Base-by-base conservation (phyloP, 768 basidiomycete species). In the Pilatotrama ljubarskyi region DNA sequence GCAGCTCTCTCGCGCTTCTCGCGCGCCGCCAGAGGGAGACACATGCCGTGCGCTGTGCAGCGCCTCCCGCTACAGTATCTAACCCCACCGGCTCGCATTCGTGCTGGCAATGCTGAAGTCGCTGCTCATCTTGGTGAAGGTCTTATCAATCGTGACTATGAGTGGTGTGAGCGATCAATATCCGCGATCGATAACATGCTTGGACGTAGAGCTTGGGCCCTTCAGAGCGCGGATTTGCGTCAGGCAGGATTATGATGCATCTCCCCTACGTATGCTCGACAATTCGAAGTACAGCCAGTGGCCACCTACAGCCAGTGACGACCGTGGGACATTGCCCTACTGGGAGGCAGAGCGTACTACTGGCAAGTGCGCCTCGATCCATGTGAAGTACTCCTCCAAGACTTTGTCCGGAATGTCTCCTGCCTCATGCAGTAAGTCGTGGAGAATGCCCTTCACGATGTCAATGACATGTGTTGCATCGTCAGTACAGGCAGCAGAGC, bases 391-490 rank as follows among this genome's bases (percentile, higher is more conserved):
- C 54, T 84, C 82, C 7, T 82, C 77, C 1, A 74, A 72, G 29
- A 89, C 64, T 53, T 79, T 80, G 55, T 87, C 83, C 55, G 81
- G 80, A 8, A 88, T 81, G 3, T 82, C 84, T 35, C 82, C 75
- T 0, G 84, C 82, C 65, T 91, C 89, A 61, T 88, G 87, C 37
- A 86, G 82, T n/a, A 91, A 75, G 66, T 91, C 89, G 59, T 91
- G 90, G 67, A 77, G 84, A 5, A 82, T 86, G 17, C 80, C 82
- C 88, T 90, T 49, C 6, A 50, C 5, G 25, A 2, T n/a, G 17
- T n/a, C 8, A 13, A 8, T 32, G 29, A 22, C 40, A 4, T 8
- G 29, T 38, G n/a, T 20, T 10, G n/a, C n/a, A 24, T 15, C 9
- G 29, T 20, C 4, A 13, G 25, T 25, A 15, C 13, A n/a, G 25